Evolutionary conservation across 2,329 filamentous ascomycete genomes (phyloP), one percentile per base, ranked within the genome.

Genomic region (Hymenoscyphus repandus): DNA sequence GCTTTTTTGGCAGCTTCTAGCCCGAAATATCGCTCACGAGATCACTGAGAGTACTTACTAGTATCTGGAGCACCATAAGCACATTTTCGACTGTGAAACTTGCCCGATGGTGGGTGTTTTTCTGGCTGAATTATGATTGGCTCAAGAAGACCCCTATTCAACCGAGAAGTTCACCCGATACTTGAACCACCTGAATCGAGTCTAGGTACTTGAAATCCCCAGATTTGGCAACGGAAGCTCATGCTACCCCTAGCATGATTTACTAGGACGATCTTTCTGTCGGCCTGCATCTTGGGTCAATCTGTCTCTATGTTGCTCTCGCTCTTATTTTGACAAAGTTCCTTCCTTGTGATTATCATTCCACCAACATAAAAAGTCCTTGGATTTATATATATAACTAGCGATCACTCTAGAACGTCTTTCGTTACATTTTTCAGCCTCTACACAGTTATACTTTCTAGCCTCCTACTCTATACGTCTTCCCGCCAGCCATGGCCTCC

Each of bases 61-160:
- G 22, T 27, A 7, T 7, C 4, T 27, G 22, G 22, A 27, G 22
- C 22, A 27, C 4, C 22, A 27, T 27, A 4, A 4, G 22, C 22
- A 27, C 4, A 4, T 27, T 27, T 27, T 4, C 22, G 22, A 7
- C 10, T 41, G 17, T 17, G 5, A 22, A 17, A 41, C n/a, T 17
- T 22, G 17, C 38, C n/a, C 11, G 38, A 37, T 22, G 12, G 10
- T 22, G 18, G 18, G n/a, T 37, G 34, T 37, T 37, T 13, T 13
- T 42, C 39, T 45, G n/a, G 43, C 15, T 45, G 30, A 45, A 45
- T 34, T 34, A 32, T 45, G 5, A 45, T 45, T 45, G 43, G 43
- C 43, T 9, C 9, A 27, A 4, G 2, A 30, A 5, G 3, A 30
- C 27, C 40, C 40, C 40, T 43, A 43, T 43, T 43, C 18, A 43